Conservation (phyloP, 108 stramenopile species). For the Nitzschia inconspicua region DNA sequence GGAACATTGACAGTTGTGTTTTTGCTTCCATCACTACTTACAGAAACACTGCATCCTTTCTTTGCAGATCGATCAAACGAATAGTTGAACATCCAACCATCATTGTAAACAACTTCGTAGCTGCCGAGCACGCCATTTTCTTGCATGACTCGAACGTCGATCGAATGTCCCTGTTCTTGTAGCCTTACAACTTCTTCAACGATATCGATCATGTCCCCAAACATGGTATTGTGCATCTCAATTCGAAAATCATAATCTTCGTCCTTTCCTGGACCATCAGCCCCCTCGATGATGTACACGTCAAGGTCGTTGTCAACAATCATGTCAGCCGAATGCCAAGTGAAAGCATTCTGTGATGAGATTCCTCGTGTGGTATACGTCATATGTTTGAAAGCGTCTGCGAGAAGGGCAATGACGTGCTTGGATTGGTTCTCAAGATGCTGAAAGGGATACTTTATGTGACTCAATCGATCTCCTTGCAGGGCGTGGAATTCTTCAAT, state of each 20-base stretch:
- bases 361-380: neutral
- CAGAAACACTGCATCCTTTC: neutral
- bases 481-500: no score
- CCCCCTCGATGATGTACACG: conserved; percentile 3
- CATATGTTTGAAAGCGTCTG: neutral
- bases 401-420: conserved; percentile 2
- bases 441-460: conserved; percentile 19
- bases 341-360: neutral
- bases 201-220: neutral
- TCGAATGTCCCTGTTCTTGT: neutral
- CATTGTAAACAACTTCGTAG: neutral
- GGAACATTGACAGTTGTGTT: no score
- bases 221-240: neutral
- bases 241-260: conserved; percentile 15
- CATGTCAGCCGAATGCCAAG: conserved; percentile 1
- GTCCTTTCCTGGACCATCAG: conserved; percentile 1
- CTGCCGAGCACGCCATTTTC: neutral
- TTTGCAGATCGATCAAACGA: neutral
- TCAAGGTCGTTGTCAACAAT: conserved; percentile 16
- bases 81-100: neutral
- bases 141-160: neutral
- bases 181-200: neutral
- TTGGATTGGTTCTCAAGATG: conserved; percentile 33
- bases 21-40: no score
- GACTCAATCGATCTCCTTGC: neutral